Conservation (phyloP, 768 basidiomycete species). For the Calocera cornea region DNA sequence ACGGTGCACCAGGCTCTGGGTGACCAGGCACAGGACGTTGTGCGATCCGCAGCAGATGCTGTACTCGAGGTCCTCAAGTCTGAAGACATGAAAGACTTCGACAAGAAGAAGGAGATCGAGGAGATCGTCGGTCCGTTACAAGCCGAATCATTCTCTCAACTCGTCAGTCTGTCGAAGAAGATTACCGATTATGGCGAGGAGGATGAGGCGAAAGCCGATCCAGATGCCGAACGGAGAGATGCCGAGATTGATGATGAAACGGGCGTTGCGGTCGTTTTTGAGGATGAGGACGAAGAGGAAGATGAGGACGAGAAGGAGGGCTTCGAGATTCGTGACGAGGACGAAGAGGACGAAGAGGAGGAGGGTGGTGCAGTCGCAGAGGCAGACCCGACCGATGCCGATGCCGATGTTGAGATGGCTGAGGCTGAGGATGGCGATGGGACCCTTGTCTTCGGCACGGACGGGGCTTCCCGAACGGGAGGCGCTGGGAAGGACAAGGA, state of each 20-base stretch:
- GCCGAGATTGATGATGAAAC: conserved; percentile 90
- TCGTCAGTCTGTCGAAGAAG: conserved; percentile 79
- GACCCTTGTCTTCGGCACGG: conserved; percentile 56
- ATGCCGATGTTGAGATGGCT: conserved; percentile 25
- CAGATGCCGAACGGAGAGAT: conserved; percentile 66
- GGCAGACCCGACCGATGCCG: conserved; percentile 27
- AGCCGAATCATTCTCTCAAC: conserved; percentile 65
- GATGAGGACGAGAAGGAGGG: conserved; percentile 71
- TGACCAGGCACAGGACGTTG: conserved; percentile 90
- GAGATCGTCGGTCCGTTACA: conserved; percentile 50
- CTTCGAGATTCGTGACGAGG: conserved; percentile 69
- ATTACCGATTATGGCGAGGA: conserved; percentile 90
- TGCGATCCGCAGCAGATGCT: conserved; percentile 88
- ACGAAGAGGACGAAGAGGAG: conserved; percentile 41
- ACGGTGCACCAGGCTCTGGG: conserved; percentile 72
- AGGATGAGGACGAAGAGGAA: conserved; percentile 91
- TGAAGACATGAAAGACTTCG: conserved; percentile 84
- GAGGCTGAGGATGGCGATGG: conserved; percentile 42
- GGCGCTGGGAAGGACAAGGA: conserved; percentile 58
- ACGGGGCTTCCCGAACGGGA: conserved; percentile 21
- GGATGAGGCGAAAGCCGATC: conserved; percentile 65
- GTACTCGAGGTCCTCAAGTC: conserved; percentile 80
- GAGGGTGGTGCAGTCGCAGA: conserved; percentile 24
- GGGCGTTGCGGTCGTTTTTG: conserved; percentile 96
- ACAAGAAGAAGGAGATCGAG: conserved; percentile 91